Base-by-base conservation (phyloP, 169 alveolate species). In the Eimeria tenella region DNA sequence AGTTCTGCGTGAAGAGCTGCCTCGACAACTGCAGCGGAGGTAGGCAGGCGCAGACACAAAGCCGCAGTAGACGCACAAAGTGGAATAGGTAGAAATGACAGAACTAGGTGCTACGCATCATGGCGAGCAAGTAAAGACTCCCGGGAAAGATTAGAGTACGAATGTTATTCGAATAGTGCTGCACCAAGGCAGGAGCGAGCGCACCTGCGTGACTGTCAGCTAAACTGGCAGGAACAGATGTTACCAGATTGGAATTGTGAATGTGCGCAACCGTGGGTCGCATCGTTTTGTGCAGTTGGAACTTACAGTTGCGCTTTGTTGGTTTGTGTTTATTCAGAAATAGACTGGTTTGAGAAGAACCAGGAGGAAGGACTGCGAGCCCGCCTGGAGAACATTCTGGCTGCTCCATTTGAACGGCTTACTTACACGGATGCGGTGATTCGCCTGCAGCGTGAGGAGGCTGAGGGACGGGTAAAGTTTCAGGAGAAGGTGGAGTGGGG, bases 401-500 rank as follows among this genome's bases (percentile, higher is more conserved):
- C 79, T 4, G 97, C 97, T 63, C 98, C 98, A 49, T 99, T 99
- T 96, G 99, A 97, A 6, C 98, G 99, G 94, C 96, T 99, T n/a
- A 96, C 99, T 6, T 99, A 99, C 97, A 99, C 99, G 56, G 99
- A 99, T 94, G 99, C 99, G 86, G 96, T 94, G 70, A 96, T 74
- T 87, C 17, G 63, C 82, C 77, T 95, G 93, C 86, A 93, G 86
- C 91, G 93, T 93, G 96, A 93, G 79, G 93, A 90, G 63, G 92
- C 91, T 23, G 93, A 90, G 74, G 93, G 93, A 50, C 93, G 82
- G 49, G 90, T 49, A 75, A 77, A 77, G 89, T 86, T 92, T 71
- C 86, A 58, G 86, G 88, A n/a, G 95, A 94, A 81, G 23, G 95
- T 90, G 2, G 94, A 94, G 58, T 99, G 99, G 99, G 99, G 99